A percentile compares a stretch with the other conserved stretches of the same genome.
Conservation (phyloP, 495 filamentous ascomycete genomes). For the Aspergillus asperescens region DNA sequence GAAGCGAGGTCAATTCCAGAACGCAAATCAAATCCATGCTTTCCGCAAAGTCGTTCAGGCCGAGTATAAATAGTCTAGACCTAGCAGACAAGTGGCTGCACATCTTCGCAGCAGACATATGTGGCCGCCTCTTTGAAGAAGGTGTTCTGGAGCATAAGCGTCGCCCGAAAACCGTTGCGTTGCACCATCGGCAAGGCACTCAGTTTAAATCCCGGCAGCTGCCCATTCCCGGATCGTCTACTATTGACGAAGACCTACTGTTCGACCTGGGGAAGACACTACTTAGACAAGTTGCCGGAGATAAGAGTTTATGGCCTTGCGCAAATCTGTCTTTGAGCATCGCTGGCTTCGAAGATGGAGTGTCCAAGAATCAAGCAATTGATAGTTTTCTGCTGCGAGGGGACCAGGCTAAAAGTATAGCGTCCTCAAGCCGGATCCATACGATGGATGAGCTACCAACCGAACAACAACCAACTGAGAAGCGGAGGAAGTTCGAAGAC, state of each 20-base stretch:
- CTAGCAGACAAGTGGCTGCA: conserved; percentile 82
- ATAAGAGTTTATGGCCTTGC: conserved; percentile 83
- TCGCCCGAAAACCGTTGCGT: conserved; percentile 74
- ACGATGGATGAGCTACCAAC: conserved; percentile 3
- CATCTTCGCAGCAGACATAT: conserved; percentile 92
- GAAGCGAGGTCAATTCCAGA: conserved; percentile 81
- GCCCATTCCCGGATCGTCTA: conserved; percentile 70
- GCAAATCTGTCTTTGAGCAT: conserved; percentile 78
- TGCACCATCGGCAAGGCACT: conserved; percentile 68
- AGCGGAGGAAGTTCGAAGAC: conserved; percentile 34
- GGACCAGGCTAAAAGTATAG: conserved; percentile 58
- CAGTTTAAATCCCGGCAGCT: conserved; percentile 67
- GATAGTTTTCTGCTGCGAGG: conserved; percentile 77
- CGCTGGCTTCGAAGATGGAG: conserved; percentile 82
- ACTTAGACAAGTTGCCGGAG: conserved; percentile 68
- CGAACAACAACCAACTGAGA: conserved; percentile 19
- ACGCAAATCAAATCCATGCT: conserved; percentile 97
- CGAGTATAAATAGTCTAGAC: conserved; percentile 71
- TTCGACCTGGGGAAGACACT: conserved; percentile 72
- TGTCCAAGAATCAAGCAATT: conserved; percentile 79
- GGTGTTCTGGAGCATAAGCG: conserved; percentile 85
- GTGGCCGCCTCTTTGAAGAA: conserved; percentile 83
- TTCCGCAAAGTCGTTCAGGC: conserved; percentile 93
- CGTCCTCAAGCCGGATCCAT: conserved; percentile 13
- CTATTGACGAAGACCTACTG: conserved; percentile 65